phyloP scores from a whole-genome alignment of 306 rosid genomes.

The Sicyos baderoa region DNA sequence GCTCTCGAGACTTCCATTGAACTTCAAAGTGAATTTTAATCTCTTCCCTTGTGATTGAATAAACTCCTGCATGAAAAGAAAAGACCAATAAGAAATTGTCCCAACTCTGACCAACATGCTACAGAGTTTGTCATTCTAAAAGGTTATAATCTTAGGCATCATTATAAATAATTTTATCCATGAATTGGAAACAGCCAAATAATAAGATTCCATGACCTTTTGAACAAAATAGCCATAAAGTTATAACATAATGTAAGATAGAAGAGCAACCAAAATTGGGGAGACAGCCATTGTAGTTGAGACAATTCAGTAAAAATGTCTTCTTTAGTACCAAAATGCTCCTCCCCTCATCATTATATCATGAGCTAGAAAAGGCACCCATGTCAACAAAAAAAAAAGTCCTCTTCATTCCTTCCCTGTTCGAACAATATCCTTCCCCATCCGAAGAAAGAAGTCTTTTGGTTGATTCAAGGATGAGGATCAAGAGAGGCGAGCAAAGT shows the following conservation, averaged over 20 bases:
- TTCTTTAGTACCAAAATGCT: background rate
- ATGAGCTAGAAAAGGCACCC: background rate
- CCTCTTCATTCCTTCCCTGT: background rate
- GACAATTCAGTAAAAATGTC: background rate
- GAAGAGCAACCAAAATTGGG: background rate
- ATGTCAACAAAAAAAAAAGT: background rate
- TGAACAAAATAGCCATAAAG: background rate
- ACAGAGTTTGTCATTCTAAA: background rate
- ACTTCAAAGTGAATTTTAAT: slow-evolving; percentile 51
- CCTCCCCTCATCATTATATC: background rate
- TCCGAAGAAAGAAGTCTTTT: background rate
- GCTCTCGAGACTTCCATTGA: slow-evolving; percentile 48
- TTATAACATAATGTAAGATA: background rate
- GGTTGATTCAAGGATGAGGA: background rate
- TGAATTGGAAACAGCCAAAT: background rate
- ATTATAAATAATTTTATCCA: background rate
- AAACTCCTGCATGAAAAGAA: slow-evolving; percentile 50
- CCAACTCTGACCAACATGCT: slow-evolving; percentile 1
- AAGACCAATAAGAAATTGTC: slow-evolving; percentile 13
- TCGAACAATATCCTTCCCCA: background rate
- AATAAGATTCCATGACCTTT: background rate
- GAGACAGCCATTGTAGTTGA: background rate
- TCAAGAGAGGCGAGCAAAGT: background rate
- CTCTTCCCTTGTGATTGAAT: slow-evolving; percentile 75
- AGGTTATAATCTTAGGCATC: too few species aligned